Evolutionary conservation across 129 eudicot species (phyloP).

Genomic region (Flaveria robusta): DNA sequence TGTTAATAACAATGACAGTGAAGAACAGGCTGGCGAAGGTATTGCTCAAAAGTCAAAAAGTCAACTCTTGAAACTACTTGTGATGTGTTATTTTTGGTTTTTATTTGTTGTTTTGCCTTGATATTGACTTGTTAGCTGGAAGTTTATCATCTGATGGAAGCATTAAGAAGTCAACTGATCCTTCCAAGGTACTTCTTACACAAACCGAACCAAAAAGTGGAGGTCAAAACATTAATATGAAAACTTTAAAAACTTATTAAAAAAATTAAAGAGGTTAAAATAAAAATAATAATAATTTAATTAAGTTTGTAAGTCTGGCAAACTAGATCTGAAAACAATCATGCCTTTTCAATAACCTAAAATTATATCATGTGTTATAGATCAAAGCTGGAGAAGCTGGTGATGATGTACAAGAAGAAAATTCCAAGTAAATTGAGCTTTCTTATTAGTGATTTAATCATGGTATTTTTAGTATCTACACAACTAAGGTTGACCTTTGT

Average conservation of each 20-base stretch:
- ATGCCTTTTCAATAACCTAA: conserved; percentile 16
- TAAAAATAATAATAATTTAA: no score
- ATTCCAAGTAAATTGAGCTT: conserved; percentile 63
- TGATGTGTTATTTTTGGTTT: conserved; percentile 21
- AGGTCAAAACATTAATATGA: no score
- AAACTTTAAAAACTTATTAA: no score
- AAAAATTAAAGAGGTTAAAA: no score
- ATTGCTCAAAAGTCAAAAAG: conserved; percentile 36
- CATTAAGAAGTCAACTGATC: conserved; percentile 51
- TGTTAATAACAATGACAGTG: conserved; percentile 52
- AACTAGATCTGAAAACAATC: neutral
- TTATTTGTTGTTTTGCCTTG: conserved; percentile 18
- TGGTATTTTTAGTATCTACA: neutral
- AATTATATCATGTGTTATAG: conserved; percentile 38
- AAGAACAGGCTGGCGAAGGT: conserved; percentile 64
- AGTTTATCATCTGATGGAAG: conserved; percentile 56
- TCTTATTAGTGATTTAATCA: conserved; percentile 18
- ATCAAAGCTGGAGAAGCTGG: conserved; percentile 45
- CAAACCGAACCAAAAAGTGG: no score
- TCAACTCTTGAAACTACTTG: conserved; percentile 6
- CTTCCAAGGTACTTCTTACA: conserved; percentile 57
- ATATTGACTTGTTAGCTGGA: conserved; percentile 38
- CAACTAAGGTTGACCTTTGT: conserved; percentile 34
- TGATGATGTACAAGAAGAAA: conserved; percentile 61
- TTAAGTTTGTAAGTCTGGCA: neutral